Evolutionary conservation across 2,329 filamentous ascomycete species (phyloP), one percentile per base, ranked within the genome.

Genomic region (Cordyceps fumosorosea): DNA sequence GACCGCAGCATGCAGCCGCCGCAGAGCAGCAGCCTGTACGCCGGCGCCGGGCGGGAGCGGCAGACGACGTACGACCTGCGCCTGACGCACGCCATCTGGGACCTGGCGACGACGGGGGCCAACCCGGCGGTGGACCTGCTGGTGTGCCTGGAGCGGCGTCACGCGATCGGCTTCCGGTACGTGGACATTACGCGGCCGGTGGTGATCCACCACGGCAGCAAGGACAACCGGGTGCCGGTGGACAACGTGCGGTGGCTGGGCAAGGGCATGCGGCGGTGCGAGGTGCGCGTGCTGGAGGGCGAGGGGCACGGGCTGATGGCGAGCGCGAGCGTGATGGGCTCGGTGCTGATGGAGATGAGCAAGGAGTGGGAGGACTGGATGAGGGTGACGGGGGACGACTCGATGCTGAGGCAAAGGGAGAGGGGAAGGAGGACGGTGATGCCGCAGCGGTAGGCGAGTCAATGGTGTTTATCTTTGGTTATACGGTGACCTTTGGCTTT

Each of bases 251-350:
- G 89, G 66, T 99, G 95, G 95, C 82, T 99, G 8, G 93, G 92
- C 63, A 93, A 93, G 75, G 90, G 90, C 48, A 98, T 99, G 93
- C 86, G 90, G 34, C 83, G 90, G 54, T 98, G 93, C 73, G 95
- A 98, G 73, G 91, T 99, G 16, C 82, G 93, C 5, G 86, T 98
- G 5, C 80, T 99, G 3, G 90, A 96, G 67, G 91, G 90, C 6
- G 93, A 99, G 74, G 91, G 93, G 3, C 95, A 99, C 71, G 93
- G 95, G 0, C 78, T 99, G 26, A 99, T 99, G 95, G 95, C 95
- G 0, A 96, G 89, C 67, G 93, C 95, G 0, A 80, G 81, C 16
- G 93, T 98, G 51, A 99, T 99, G 95, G 90, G 91, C 50, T 87
- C 88, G 22, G 89, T 98, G n/a, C 78, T 99, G 42, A 93, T 91